phyloP scores from a whole-genome alignment of 225 moss, liverwort and hornwort genomes.

The Pseudisothecium myosuroides region DNA sequence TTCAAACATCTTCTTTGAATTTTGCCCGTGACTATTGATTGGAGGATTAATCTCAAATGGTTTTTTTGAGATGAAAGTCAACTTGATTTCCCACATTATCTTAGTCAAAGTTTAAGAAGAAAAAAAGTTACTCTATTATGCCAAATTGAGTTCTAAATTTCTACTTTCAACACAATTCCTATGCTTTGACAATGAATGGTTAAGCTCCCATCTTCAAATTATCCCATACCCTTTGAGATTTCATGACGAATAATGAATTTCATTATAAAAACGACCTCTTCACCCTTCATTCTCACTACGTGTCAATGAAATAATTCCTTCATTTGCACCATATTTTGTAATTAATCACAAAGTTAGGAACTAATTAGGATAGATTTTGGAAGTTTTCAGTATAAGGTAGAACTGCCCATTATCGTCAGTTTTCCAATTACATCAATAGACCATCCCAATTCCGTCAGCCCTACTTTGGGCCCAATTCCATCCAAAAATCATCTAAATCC shows the following conservation, averaged over 20 bases:
- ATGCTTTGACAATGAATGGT: accelerated
- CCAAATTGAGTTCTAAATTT: neutral
- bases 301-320: too few relatives aligned
- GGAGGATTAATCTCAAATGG: accelerated
- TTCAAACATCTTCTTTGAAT: neutral
- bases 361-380: neutral
- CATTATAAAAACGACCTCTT: neutral
- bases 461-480: too few relatives aligned
- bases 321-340: neutral
- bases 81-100: accelerated
- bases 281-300: accelerated
- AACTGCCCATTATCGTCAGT: too few relatives aligned
- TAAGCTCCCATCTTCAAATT: neutral
- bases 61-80: accelerated
- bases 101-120: too few relatives aligned
- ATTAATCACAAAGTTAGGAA: neutral
- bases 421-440: too few relatives aligned
- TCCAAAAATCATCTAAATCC: too few relatives aligned
- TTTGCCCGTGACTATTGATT: too few relatives aligned
- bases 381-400: too few relatives aligned
- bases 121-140: neutral
- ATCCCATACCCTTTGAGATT: accelerated
- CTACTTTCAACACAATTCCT: neutral
- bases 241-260: neutral
- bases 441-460: too few relatives aligned